Conservation (phyloP, 2,329 filamentous ascomycete genomes). For the Aspergillus caelatus region DNA sequence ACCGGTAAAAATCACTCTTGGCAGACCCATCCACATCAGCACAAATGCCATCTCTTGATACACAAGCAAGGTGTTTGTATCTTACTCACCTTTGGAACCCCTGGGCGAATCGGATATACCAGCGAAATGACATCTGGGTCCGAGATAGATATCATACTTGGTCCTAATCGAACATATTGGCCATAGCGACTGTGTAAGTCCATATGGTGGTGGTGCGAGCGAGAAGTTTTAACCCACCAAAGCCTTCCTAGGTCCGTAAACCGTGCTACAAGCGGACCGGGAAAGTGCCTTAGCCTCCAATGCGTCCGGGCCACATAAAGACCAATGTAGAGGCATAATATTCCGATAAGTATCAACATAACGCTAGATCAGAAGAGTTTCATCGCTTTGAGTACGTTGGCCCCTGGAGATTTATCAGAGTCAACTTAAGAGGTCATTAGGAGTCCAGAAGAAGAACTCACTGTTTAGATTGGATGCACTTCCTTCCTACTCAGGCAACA, state of each 20-base stretch:
- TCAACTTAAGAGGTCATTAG: not conserved
- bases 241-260: constrained; percentile 7
- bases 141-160: constrained; percentile 29
- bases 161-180: constrained; percentile 29
- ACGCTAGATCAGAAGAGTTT: not conserved
- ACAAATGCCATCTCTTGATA: not conserved
- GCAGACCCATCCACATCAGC: not conserved
- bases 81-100: constrained; percentile 1
- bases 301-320: not conserved
- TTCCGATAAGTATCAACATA: not conserved
- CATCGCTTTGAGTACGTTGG: not conserved
- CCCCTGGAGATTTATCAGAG: not conserved
- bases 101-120: constrained; percentile 27
- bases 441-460: not conserved
- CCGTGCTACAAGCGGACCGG: constrained; percentile 6
- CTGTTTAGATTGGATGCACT: not conserved
- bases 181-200: constrained; percentile 21
- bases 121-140: constrained; percentile 4
- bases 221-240: constrained; percentile 2
- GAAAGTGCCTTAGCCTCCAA: constrained; percentile 17
- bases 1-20: constrained; percentile 27
- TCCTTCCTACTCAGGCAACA: not conserved
- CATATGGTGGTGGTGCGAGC: constrained; percentile 5
- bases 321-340: not conserved
- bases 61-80: not conserved